A percentile compares a stretch with the other conserved stretches of the same genome.
phyloP scores from a whole-genome alignment of 495 filamentous ascomycete species.

The Podospora conica region DNA sequence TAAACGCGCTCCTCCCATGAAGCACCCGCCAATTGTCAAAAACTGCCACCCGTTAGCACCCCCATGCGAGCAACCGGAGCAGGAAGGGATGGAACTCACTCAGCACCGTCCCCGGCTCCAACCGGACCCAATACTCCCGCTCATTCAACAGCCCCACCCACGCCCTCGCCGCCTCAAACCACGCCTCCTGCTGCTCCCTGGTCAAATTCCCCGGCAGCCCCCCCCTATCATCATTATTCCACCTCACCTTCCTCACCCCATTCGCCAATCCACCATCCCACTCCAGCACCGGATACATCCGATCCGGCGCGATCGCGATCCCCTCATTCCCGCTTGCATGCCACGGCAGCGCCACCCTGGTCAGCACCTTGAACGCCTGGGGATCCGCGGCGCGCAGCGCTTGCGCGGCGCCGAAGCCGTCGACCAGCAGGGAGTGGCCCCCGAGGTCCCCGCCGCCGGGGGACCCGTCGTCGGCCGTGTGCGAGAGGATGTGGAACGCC shows the following conservation, averaged over 20 bases:
- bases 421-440: slow-evolving; percentile 70
- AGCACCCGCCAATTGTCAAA: slow-evolving; percentile 96
- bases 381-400: slow-evolving; percentile 45
- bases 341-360: slow-evolving; percentile 49
- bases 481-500: slow-evolving; percentile 81
- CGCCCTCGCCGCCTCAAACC: slow-evolving; percentile 69
- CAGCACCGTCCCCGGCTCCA: slow-evolving; percentile 70
- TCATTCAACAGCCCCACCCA: slow-evolving; percentile 56
- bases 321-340: slow-evolving; percentile 85
- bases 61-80: background rate
- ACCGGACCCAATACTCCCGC: slow-evolving; percentile 65
- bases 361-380: slow-evolving; percentile 47
- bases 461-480: slow-evolving; percentile 30
- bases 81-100: slow-evolving; percentile 43
- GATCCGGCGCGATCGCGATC: slow-evolving; percentile 64
- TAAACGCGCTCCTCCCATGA: slow-evolving; percentile 76
- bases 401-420: slow-evolving; percentile 69
- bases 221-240: slow-evolving; percentile 88
- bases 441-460: slow-evolving; percentile 44
- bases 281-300: slow-evolving; percentile 62
- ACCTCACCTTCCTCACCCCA: slow-evolving; percentile 64
- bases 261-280: slow-evolving; percentile 37
- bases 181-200: slow-evolving; percentile 39
- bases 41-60: slow-evolving; percentile 40
- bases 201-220: slow-evolving; percentile 39